phyloP scores from a whole-genome alignment of 2,329 filamentous ascomycete genomes.

The Verticillium nubilum region DNA sequence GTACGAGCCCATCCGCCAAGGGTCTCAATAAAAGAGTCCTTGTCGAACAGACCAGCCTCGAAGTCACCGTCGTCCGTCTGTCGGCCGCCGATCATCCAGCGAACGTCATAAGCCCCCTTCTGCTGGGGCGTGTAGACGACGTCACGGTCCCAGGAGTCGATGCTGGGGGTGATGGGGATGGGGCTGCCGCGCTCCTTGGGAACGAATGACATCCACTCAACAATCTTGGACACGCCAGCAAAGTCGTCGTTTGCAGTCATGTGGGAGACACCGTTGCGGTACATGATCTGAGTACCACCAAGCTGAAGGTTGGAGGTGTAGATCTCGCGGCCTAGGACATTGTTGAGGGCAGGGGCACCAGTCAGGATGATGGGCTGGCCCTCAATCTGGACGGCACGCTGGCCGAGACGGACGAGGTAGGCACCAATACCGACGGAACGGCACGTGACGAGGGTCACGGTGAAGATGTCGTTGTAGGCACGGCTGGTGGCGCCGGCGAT shows the following conservation, averaged over 20 bases:
- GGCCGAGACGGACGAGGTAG: slow-evolving; percentile 95
- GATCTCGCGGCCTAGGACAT: slow-evolving; percentile 93
- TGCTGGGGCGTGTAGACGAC: slow-evolving; percentile 75
- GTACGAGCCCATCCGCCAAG: slow-evolving; percentile 97
- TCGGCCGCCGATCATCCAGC: slow-evolving; percentile 88
- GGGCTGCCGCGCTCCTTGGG: slow-evolving; percentile 92
- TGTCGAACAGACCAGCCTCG: slow-evolving; percentile 89
- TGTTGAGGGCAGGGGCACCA: slow-evolving; percentile 95
- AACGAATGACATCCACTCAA: slow-evolving; percentile 96
- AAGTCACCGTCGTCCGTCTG: slow-evolving; percentile 73
- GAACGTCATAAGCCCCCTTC: slow-evolving; percentile 85
- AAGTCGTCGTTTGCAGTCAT: slow-evolving; percentile 98
- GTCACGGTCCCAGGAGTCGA: slow-evolving; percentile 90
- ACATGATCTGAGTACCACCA: slow-evolving; percentile 99
- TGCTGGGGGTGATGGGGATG: slow-evolving; percentile 82
- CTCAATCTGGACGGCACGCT: slow-evolving; percentile 98
- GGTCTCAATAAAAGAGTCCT: slow-evolving; percentile 92
- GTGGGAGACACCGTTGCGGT: slow-evolving; percentile 98
- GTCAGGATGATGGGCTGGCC: slow-evolving; percentile 98
- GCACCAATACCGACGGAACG: slow-evolving; percentile 98
- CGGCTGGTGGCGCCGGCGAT: slow-evolving; percentile 96
- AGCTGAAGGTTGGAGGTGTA: slow-evolving; percentile 99
- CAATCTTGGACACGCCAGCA: slow-evolving; percentile 94
- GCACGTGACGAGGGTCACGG: slow-evolving; percentile 93
- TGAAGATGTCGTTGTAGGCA: slow-evolving; percentile 99